Evolutionary conservation across 352 stramenopile species (phyloP), one percentile per base, ranked within the genome.

Genomic region (Phytopythium kandeliae): DNA sequence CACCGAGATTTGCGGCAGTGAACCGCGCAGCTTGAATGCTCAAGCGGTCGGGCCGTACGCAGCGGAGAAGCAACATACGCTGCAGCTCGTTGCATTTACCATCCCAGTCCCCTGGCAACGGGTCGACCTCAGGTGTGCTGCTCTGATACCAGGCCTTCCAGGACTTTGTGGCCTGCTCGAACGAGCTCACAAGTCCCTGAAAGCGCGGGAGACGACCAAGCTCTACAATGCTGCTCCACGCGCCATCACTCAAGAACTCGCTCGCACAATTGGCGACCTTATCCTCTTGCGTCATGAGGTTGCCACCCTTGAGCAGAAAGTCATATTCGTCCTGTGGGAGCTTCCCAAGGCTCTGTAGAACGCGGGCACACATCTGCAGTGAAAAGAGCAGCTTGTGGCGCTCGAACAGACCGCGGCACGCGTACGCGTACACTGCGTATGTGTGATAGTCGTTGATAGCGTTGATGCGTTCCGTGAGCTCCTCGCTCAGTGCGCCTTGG

Each of bases 371-470:
- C 67, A 97, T 95, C 54, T 98, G 93, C 15, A 98, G 68, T 25
- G 89, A 97, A 49, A 98, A 97, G 0, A 98, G 67, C 5, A 98
- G 68, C 58, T 98, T 98, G 68, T 98, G 94, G 0, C 85, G 73
- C 59, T 98, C 95, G 59, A 98, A 98, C 1, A 98, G 76, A 13
- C 92, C 95, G 15, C 94, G 79, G 54, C 95, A 98, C 0, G 95
- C 91, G 61, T 97, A 98, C 31, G 85, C 81, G 47, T 98, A 98
- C 21, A 98, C 89, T 8, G 90, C 85, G 34, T 97, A 96, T 17
- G 94, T 98, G 68, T 98, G 95, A 51, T 95, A 96, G 35, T 95
- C 86, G 62, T 98, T 98, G 61, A 98, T 98, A 4, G 89, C 81
- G 30, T 95, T 79, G 60, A 97, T 95, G 22, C 89, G 73, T 35